phyloP scores from a whole-genome alignment of 2,329 filamentous ascomycete species.

The Xenosphaeropsis pyriputrescens region DNA sequence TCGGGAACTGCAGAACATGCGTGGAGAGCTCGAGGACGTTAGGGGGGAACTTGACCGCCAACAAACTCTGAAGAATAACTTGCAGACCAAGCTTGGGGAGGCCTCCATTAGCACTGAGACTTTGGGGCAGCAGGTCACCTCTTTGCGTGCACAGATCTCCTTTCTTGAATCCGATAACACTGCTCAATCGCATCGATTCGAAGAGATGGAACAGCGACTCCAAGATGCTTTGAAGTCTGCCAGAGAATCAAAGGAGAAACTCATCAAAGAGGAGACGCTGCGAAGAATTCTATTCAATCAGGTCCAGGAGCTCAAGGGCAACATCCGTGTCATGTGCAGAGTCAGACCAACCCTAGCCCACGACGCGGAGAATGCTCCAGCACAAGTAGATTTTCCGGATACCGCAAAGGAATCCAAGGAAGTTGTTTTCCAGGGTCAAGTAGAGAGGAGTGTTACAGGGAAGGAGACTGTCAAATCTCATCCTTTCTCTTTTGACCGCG shows the following conservation, averaged over 20 bases:
- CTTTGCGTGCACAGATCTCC: slow-evolving; percentile 67
- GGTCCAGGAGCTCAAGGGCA: slow-evolving; percentile 94
- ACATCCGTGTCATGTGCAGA: slow-evolving; percentile 95
- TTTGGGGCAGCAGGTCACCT: slow-evolving; percentile 61
- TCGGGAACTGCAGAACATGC: slow-evolving; percentile 33
- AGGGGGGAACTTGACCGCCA: slow-evolving; percentile 44
- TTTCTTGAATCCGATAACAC: slow-evolving; percentile 85
- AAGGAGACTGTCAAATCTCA: slow-evolving; percentile 65
- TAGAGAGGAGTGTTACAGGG: slow-evolving; percentile 70
- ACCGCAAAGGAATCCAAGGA: slow-evolving; percentile 70
- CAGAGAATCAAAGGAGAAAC: slow-evolving; percentile 59
- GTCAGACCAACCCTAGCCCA: slow-evolving; percentile 59
- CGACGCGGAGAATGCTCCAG: slow-evolving; percentile 44
- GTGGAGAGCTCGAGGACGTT: slow-evolving; percentile 28
- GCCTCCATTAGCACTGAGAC: slow-evolving; percentile 45
- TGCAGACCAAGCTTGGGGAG: slow-evolving; percentile 34
- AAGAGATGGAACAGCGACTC: slow-evolving; percentile 65
- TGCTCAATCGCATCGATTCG: slow-evolving; percentile 75
- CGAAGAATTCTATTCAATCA: slow-evolving; percentile 91
- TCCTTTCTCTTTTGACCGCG: slow-evolving; percentile 82
- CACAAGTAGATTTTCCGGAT: slow-evolving; percentile 70
- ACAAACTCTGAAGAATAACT: slow-evolving; percentile 27
- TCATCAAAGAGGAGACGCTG: slow-evolving; percentile 82
- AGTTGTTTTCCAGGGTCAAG: slow-evolving; percentile 68
- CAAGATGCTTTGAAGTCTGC: slow-evolving; percentile 61